Conservation (phyloP, 768 basidiomycete genomes). For the Serpula lacrymans region DNA sequence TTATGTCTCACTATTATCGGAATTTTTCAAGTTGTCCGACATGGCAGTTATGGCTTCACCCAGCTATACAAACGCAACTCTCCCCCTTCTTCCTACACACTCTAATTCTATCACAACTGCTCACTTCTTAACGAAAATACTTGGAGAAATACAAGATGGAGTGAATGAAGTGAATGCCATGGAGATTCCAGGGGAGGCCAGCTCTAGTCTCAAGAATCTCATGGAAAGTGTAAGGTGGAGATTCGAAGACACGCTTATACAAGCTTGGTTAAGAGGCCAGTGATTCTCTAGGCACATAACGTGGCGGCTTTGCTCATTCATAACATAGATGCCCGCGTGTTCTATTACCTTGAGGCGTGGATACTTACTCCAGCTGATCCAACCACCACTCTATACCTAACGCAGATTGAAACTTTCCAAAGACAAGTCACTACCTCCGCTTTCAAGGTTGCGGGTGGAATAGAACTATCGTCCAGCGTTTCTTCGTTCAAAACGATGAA, state of each 20-base stretch:
- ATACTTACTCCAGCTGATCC: slow-evolving; percentile 55
- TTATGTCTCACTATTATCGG: slow-evolving; percentile 80
- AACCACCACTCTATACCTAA: slow-evolving; percentile 70
- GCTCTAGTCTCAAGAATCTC: slow-evolving; percentile 65
- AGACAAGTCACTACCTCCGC: slow-evolving; percentile 70
- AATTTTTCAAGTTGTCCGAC: slow-evolving; percentile 83
- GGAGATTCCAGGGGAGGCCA: slow-evolving; percentile 76
- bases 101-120: slow-evolving; percentile 82
- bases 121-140: slow-evolving; percentile 74
- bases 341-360: slow-evolving; percentile 91
- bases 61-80: slow-evolving; percentile 31
- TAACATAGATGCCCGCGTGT: slow-evolving; percentile 68
- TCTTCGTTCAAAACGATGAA: slow-evolving; percentile 50
- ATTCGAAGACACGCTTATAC: slow-evolving; percentile 78
- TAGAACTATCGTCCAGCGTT: slow-evolving; percentile 48
- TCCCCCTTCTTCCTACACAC: slow-evolving; percentile 62
- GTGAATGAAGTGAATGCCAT: slow-evolving; percentile 75
- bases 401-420: slow-evolving; percentile 80
- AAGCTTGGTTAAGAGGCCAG: slow-evolving; percentile 81
- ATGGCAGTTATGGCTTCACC: slow-evolving; percentile 63
- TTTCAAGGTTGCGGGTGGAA: slow-evolving; percentile 78
- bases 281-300: slow-evolving; percentile 6
- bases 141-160: slow-evolving; percentile 84
- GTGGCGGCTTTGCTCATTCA: background rate
- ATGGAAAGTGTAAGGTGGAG: slow-evolving; percentile 84